A percentile compares a stretch with the other conserved stretches of the same genome.
Evolutionary conservation across 2,329 filamentous ascomycete species (phyloP).

Genomic region (Drechslerella dactyloides): DNA sequence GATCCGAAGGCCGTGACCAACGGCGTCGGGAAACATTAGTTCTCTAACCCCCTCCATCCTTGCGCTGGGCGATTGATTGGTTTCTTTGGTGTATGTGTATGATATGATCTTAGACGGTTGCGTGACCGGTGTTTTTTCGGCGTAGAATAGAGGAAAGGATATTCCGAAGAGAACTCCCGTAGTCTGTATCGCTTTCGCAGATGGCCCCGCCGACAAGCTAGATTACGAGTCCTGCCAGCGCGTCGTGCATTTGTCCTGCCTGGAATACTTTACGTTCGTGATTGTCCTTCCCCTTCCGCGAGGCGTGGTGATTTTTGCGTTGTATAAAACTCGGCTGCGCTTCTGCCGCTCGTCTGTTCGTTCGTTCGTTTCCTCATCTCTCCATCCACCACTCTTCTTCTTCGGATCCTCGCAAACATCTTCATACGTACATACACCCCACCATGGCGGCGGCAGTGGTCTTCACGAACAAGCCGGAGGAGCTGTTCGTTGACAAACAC

Average conservation of each 20-base stretch:
- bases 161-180: not conserved
- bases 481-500: conserved; percentile 67
- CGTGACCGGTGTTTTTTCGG: not conserved
- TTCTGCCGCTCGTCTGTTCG: not conserved
- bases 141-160: not conserved
- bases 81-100: conserved; percentile 21
- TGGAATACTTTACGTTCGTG: conserved; percentile 16
- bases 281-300: not conserved
- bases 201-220: not conserved
- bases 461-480: conserved; percentile 45
- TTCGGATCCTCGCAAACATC: not conserved
- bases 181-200: not conserved
- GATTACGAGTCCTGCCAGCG: conserved; percentile 1
- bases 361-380: not conserved
- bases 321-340: conserved; percentile 30
- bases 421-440: conserved; percentile 6
- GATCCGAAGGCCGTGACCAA: conserved; percentile 53
- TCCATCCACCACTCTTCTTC: not conserved
- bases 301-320: conserved; percentile 42
- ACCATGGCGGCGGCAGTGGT: conserved; percentile 14
- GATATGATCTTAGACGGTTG: conserved; percentile 22
- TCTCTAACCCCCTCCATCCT: not conserved
- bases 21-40: conserved; percentile 13
- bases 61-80: not conserved
- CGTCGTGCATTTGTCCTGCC: conserved; percentile 17